Percentiles rank a stretch among this genome's conserved stretches.
Conservation (phyloP, 2,329 filamentous ascomycete species). For the Chaetothyriales sp. region DNA sequence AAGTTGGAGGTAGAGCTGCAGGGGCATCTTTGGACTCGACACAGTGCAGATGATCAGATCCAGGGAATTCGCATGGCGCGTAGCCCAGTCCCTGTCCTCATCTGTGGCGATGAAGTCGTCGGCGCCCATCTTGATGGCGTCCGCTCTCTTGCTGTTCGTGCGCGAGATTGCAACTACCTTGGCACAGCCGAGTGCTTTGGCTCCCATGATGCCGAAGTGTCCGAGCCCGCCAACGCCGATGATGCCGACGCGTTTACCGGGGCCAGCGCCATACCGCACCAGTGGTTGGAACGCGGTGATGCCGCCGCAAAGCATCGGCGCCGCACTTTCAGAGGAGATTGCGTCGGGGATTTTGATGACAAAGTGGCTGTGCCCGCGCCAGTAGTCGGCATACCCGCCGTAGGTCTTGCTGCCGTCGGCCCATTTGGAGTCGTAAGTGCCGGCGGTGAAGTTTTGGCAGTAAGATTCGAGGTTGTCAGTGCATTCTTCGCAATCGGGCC, state of each 20-base stretch:
- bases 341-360: conserved; percentile 35
- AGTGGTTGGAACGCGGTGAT: conserved; percentile 61
- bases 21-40: conserved; percentile 32
- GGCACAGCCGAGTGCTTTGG: conserved; percentile 56
- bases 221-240: conserved; percentile 61
- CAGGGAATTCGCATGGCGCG: conserved; percentile 33
- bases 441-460: conserved; percentile 26
- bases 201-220: conserved; percentile 59
- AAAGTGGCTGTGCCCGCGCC: conserved; percentile 35
- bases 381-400: conserved; percentile 49
- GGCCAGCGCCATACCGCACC: conserved; percentile 51
- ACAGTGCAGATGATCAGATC: conserved; percentile 47
- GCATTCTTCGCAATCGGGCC: conserved; percentile 41
- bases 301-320: conserved; percentile 66
- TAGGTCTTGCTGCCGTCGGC: conserved; percentile 49
- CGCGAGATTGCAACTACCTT: conserved; percentile 45
- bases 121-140: conserved; percentile 42
- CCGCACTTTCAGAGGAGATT: conserved; percentile 38
- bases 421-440: conserved; percentile 48
- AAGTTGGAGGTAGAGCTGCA: conserved; percentile 31
- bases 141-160: conserved; percentile 35
- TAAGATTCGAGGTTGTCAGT: conserved; percentile 29
- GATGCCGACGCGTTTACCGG: conserved; percentile 58
- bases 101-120: conserved; percentile 43
- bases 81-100: conserved; percentile 43